phyloP scores from a whole-genome alignment of 305 asterid species.

The Rubia tinctorum region DNA sequence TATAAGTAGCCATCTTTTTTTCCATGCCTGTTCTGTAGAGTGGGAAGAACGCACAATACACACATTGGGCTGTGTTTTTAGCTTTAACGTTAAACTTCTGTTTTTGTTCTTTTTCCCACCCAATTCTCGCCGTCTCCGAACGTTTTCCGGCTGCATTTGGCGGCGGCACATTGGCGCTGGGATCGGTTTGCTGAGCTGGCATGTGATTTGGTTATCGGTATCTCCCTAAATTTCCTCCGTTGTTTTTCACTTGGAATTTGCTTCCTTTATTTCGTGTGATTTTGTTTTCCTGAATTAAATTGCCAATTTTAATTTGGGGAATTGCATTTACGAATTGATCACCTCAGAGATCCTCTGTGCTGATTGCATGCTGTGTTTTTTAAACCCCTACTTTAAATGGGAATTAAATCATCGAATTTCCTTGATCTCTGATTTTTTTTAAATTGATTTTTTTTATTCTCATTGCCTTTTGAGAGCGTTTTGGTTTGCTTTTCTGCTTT shows the following conservation, averaged over 20 bases:
- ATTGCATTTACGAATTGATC: constrained; percentile 34
- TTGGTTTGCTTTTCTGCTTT: neutral
- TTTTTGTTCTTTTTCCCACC: constrained; percentile 12
- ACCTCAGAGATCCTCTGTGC: constrained; percentile 33
- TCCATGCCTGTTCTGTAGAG: neutral
- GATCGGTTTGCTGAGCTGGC: constrained; percentile 45
- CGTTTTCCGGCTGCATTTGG: constrained; percentile 15
- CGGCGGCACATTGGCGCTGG: constrained; percentile 22
- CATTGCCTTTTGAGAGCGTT: neutral
- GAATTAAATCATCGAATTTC: constrained; percentile 40
- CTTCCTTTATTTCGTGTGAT: constrained; percentile 3
- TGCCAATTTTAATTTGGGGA: constrained; percentile 32
- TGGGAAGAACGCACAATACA: neutral
- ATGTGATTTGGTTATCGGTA: constrained; percentile 14
- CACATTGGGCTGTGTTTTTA: neutral
- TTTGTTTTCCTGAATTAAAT: constrained; percentile 16
- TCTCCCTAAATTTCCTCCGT: constrained; percentile 6
- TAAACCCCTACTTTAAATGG: constrained; percentile 25
- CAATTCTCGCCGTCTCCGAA: constrained; percentile 18
- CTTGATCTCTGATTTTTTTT: constrained; percentile 24
- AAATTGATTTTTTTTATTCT: constrained; percentile 20
- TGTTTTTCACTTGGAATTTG: constrained; percentile 10
- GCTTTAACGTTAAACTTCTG: constrained; percentile 1
- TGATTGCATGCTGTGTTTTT: constrained; percentile 31
- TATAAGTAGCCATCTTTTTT: constrained; percentile 1